These are phyloP conservation scores for Stentor coeruleus DNA, from an alignment of 73 alveolate species.

Conservation along the genomic window DNA sequence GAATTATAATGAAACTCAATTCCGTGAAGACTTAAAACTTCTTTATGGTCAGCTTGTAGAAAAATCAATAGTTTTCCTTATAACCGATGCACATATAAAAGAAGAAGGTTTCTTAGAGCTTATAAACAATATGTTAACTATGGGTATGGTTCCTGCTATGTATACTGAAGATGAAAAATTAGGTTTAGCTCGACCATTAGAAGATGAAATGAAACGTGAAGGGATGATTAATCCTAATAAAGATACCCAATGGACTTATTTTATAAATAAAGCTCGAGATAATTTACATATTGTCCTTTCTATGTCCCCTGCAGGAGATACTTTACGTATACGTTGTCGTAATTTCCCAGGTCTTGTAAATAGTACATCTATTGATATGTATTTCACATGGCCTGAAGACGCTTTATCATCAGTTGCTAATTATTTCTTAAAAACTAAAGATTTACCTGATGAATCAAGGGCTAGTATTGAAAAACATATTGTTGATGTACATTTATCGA, in stretches of 20 bases:
- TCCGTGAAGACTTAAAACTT: slow-evolving; percentile 95
- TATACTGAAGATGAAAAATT: slow-evolving; percentile 98
- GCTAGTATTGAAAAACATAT: slow-evolving; percentile 84
- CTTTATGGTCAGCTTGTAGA: slow-evolving; percentile 84
- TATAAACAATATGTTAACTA: slow-evolving; percentile 97
- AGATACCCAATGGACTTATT: slow-evolving; percentile 92
- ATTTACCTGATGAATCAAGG: slow-evolving; percentile 70
- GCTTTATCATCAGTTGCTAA: slow-evolving; percentile 95
- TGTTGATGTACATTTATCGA: slow-evolving; percentile 82
- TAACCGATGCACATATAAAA: slow-evolving; percentile 94
- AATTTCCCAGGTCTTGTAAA: slow-evolving; percentile 98
- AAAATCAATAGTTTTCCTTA: slow-evolving; percentile 94
- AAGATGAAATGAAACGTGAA: slow-evolving; percentile 84
- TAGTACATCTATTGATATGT: slow-evolving; percentile 86
- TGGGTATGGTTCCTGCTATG: slow-evolving; percentile 99
- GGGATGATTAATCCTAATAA: slow-evolving; percentile 66
- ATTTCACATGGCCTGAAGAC: slow-evolving; percentile 98
- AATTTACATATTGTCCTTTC: slow-evolving; percentile 95
- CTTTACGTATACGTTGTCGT: slow-evolving; percentile 93
- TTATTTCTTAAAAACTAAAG: slow-evolving; percentile 77
- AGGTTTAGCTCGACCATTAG: slow-evolving; percentile 76
- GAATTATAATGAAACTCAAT: slow-evolving; percentile 95
- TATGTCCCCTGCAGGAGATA: slow-evolving; percentile 98
- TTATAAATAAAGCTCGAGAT: slow-evolving; percentile 85
- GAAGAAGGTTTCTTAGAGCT: slow-evolving; percentile 99